phyloP scores from a whole-genome alignment of 352 stramenopile genomes.

The Lagenidium giganteum region DNA sequence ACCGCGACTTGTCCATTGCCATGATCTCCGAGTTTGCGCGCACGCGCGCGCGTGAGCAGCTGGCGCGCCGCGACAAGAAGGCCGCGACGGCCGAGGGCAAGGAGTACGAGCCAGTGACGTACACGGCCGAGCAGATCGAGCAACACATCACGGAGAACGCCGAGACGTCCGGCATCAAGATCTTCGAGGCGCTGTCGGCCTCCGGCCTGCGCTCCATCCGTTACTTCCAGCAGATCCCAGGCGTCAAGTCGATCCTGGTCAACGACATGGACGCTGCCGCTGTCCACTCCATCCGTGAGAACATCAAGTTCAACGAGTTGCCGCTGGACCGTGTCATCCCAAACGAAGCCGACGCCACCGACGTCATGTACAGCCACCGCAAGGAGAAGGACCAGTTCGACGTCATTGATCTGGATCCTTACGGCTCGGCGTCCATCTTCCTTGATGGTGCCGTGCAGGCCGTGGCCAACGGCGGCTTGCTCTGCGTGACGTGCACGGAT shows the following conservation, averaged over 20 bases:
- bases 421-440: conserved; percentile 98
- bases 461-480: conserved; percentile 93
- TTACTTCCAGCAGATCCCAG: conserved; percentile 99
- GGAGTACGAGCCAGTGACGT: conserved; percentile 39
- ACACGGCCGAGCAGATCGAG: conserved; percentile 73
- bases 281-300: conserved; percentile 94
- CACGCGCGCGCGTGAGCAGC: conserved; percentile 66
- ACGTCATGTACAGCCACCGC: conserved; percentile 86
- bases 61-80: conserved; percentile 72
- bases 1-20: conserved; percentile 97
- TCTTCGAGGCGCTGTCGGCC: conserved; percentile 98
- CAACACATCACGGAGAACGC: conserved; percentile 49
- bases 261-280: conserved; percentile 98
- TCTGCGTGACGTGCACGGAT: conserved; percentile 99
- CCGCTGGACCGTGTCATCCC: conserved; percentile 78
- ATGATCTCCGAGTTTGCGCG: conserved; percentile 98
- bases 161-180: conserved; percentile 88
- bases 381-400: conserved; percentile 94
- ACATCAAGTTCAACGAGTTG: conserved; percentile 90
- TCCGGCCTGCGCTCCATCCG: conserved; percentile 98
- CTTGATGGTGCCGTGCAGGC: conserved; percentile 96
- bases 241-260: conserved; percentile 95
- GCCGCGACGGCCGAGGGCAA: conserved; percentile 26
- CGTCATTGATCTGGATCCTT: conserved; percentile 99
- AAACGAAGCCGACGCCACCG: conserved; percentile 80